Percentiles rank a stretch among this genome's conserved stretches.
Conservation (phyloP, 495 filamentous ascomycete species). For the Talaromyces wortmannii region DNA sequence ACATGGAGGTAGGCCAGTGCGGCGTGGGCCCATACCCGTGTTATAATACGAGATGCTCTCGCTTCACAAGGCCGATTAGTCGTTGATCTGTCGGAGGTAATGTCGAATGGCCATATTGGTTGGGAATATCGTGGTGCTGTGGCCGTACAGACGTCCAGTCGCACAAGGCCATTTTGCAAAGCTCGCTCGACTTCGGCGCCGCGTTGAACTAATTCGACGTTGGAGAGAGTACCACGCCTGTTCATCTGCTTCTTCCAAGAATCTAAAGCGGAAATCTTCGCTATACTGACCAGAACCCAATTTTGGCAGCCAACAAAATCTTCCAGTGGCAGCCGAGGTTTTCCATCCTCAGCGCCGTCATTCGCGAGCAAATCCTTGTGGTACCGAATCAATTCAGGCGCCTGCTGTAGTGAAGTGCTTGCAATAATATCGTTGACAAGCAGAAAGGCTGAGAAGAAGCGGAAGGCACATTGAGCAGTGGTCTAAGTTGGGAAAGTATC, state of each 20-base stretch:
- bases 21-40: conserved; percentile 40
- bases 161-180: conserved; percentile 20
- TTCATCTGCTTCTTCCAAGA: conserved; percentile 42
- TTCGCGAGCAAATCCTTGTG: conserved; percentile 25
- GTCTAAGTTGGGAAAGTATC: conserved; percentile 24
- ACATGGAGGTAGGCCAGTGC: conserved; percentile 40
- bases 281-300: conserved; percentile 36
- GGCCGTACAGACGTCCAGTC: conserved; percentile 12
- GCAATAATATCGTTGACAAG: conserved; percentile 43
- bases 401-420: conserved; percentile 32
- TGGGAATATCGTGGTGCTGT: too few relatives aligned
- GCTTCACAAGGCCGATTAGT: background rate
- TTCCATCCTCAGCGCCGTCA: conserved; percentile 4
- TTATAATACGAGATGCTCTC: conserved; percentile 12
- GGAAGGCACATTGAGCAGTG: conserved; percentile 43
- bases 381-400: conserved; percentile 31
- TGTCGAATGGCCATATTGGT: too few relatives aligned
- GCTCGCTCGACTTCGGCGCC: conserved; percentile 29
- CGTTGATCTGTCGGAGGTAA: too few relatives aligned
- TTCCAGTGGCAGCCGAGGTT: conserved; percentile 26
- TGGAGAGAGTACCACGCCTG: conserved; percentile 29
- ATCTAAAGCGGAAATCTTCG: conserved; percentile 41
- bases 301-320: conserved; percentile 38
- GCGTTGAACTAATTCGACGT: conserved; percentile 35
- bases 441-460: conserved; percentile 43